phyloP scores from a whole-genome alignment of 306 rosid genomes.

The Vicia villosa region DNA sequence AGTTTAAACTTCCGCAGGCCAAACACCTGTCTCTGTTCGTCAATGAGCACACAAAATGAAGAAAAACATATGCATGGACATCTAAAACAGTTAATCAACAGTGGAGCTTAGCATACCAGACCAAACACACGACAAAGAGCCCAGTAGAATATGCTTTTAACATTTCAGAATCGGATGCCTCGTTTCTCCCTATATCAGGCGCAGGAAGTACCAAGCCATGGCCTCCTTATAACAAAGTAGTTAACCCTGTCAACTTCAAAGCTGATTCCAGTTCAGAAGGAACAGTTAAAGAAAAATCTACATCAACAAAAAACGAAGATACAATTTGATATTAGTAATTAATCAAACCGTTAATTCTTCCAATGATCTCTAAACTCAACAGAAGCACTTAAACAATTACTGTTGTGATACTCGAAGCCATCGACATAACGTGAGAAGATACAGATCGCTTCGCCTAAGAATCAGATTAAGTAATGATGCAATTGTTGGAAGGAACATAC shows the following conservation, averaged over 20 bases:
- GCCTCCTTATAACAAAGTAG: constrained; percentile 79
- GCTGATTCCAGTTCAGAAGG: constrained; percentile 79
- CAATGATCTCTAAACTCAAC: too few relatives aligned
- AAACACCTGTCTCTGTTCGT: constrained; percentile 78
- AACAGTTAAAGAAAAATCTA: constrained; percentile 63
- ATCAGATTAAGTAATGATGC: background rate
- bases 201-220: constrained; percentile 92
- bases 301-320: constrained; percentile 16
- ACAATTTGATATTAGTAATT: background rate
- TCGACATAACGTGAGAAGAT: background rate
- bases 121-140: constrained; percentile 81
- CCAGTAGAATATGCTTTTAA: constrained; percentile 89
- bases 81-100: constrained; percentile 9
- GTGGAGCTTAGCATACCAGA: constrained; percentile 62
- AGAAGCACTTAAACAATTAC: too few relatives aligned
- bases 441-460: background rate
- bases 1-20: constrained; percentile 76
- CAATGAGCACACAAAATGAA: constrained; percentile 49
- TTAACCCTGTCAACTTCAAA: constrained; percentile 72
- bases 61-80: constrained; percentile 5
- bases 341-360: background rate
- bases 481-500: constrained; percentile 8
- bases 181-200: constrained; percentile 53
- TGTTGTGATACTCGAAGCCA: too few relatives aligned
- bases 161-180: constrained; percentile 83